Conservation (phyloP, 352 stramenopile species). For the Phytophthora megakarya region DNA sequence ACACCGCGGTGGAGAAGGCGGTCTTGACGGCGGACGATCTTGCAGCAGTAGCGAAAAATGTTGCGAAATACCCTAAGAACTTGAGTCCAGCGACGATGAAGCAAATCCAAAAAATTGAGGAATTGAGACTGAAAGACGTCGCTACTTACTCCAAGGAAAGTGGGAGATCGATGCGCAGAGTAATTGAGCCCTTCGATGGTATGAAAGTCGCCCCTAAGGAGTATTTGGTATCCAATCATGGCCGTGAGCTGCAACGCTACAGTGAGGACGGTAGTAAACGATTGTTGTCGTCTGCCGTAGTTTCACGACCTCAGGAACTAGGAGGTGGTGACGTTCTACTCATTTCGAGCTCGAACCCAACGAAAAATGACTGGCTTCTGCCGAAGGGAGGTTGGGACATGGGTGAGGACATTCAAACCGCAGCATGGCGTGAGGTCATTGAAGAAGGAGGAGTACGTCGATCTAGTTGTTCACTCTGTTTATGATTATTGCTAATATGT, state of each 20-base stretch:
- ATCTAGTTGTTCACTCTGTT: neutral
- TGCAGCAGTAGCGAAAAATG: neutral
- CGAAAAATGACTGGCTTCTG: conserved; percentile 19
- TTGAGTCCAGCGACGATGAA: neutral
- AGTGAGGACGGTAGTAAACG: neutral
- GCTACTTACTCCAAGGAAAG: neutral
- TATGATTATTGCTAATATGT: neutral
- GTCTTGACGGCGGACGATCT: too few relatives aligned
- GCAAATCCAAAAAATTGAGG: conserved; percentile 1
- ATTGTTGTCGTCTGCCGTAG: neutral
- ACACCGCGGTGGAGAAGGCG: neutral
- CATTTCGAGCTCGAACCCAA: conserved; percentile 25
- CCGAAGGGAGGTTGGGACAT: conserved; percentile 26
- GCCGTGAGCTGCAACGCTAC: neutral
- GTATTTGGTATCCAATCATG: neutral
- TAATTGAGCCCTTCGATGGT: neutral
- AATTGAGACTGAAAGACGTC: conserved; percentile 2
- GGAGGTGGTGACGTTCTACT: conserved; percentile 10
- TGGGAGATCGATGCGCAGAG: neutral
- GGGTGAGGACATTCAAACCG: neutral
- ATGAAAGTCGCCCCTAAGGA: neutral
- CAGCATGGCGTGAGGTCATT: conserved; percentile 13
- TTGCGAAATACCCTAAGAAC: neutral
- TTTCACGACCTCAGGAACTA: neutral
- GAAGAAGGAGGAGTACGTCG: conserved; percentile 29